Evolutionary conservation across 768 basidiomycete genomes (phyloP), one percentile per base, ranked within the genome.

Genomic region (Termitomyces sp.): DNA sequence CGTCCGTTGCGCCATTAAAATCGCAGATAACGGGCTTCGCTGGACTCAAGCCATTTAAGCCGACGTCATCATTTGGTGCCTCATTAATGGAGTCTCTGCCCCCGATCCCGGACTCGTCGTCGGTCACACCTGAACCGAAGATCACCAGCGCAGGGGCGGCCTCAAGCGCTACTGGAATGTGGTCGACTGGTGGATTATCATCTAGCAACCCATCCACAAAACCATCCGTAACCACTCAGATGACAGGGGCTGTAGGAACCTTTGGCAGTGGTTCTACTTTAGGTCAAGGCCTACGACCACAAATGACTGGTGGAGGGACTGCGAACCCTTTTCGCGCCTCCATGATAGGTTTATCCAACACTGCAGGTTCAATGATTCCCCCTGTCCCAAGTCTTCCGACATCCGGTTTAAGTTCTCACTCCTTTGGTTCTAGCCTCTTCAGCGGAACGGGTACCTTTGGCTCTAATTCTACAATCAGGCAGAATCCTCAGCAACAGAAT

Each of bases 1-100:
- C 67, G 9, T 70, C 72, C 20, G 59, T 66, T 5, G 59, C 69
- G 12, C 66, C 71, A 9, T 53, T 82, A 35, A 76, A 78, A 58
- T 69, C 80, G 5, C 82, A 84, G 55, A 63, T 75, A 30, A 83
- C 82, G 18, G 82, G 82, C 4, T 79, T 82, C 43, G 75, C 79
- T 28, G 87, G 86, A 5, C 69, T 92, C 63, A 91, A 88, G 68
- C 83, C 89, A 6, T 94, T 94, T 78, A 91, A 92, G 67, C 92
- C 92, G 2, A 80, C 86, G 2, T 89, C 87, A 2, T 86, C 82
- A 44, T 94, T 94, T 68, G 92, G 92, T 33, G 85, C 88, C 36
- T 83, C 85, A 16, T 69, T 94, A 43, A 66, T 94, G 60, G 88
- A 88, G 53, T 81, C 84, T 3, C 72, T 94, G 40, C 93, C 93